Evolutionary conservation across 768 basidiomycete species (phyloP), one percentile per base, ranked within the genome.

Genomic region (Phlebiopsis flavidoalba): DNA sequence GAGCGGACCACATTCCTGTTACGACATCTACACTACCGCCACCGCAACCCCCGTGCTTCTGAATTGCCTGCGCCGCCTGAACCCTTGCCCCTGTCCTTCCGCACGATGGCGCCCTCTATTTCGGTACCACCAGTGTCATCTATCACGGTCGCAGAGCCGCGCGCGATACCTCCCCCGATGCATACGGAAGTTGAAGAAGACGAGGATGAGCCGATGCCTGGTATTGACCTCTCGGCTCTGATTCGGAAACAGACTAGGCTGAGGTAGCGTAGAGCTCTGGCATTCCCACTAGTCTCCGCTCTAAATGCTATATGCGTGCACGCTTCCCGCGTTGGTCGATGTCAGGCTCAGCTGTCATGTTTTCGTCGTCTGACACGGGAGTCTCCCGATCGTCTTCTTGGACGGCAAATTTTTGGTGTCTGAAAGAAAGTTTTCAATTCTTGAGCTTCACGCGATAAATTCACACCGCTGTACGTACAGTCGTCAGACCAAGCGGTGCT

Each of bases 151-250:
- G 52, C 47, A 55, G 53, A 59, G 21, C 47, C 37, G 15, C 46
- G 17, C n/a, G 36, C 58, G 15, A 36, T 50, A 33, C 55, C 24
- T 22, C 45, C 21, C 47, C 33, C 45, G 8, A 14, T 57, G 49
- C 61, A 45, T 15, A 61, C 63, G 48, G 72, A 72, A n/a, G 75
- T 76, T n/a, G 76, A 71, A 8, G 78, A 84, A 3, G 87, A 90
- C 14, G 80, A 81, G n/a, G 87, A 89, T 63, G 86, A 87, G 62
- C 83, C 84, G 50, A 85, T 95, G 77, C 92, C 92, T 2, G 67
- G 77, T 11, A 92, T 95, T 40, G 82, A 93, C 69, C 75, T 91
- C 77, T 91, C 77, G 85, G 80, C 45, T 93, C 91, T 1, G 91
- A 93, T 71, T 89, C 90, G 4, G 92, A 93, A 46, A 75, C 75